Base-by-base conservation (phyloP, 2,329 filamentous ascomycete species). In the Tricladium varicosporioides region DNA sequence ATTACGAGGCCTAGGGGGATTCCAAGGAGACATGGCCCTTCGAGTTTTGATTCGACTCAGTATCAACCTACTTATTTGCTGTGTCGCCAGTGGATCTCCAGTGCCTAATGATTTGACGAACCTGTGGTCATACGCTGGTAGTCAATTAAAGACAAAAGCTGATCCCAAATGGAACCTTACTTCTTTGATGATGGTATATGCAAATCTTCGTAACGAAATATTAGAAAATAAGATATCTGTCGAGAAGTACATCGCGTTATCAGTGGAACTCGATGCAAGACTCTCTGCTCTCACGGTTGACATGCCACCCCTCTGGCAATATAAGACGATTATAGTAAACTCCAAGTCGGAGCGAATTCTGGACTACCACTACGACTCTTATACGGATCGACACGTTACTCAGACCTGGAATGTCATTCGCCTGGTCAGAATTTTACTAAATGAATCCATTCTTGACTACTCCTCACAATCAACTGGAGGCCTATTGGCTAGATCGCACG, bases 1-100 rank as follows among this genome's bases (percentile, higher is more conserved):
- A 32, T 47, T 61, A 8, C 56, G 59, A 27, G 59, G 59, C 5
- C 42, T 54, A 0, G 47, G 54, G 2, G 13, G 44, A 43, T 55
- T 48, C 19, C 56, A 60, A 40, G 48, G 36, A 31, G 27, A 31
- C 13, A n/a, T 16, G 5, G 47, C 15, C 15, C 11, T 50, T 5
- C 32, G 32, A 10, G n/a, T 50, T 31, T 33, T 50, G 11, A 15
- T 50, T 47, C 44, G 44, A n/a, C 36, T 54, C 16, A 49, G 32
- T 9, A 44, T 36, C 11, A 48, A 49, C 13, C 40, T 49, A 5
- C 32, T 54, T 19, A 48, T 49, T 3, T 42, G 31, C 13, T 48
- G 45, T 22, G 16, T 54, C 7, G 53, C 46, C 40, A 19, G 46
- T 31, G 46, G 46, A 5, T 14, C 15, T 9, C 27, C 31, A 8